Percentiles rank a stretch among this genome's conserved stretches.
Evolutionary conservation across 176 grass and related monocot genomes (phyloP).

Genomic region (Hordeum marinum): DNA sequence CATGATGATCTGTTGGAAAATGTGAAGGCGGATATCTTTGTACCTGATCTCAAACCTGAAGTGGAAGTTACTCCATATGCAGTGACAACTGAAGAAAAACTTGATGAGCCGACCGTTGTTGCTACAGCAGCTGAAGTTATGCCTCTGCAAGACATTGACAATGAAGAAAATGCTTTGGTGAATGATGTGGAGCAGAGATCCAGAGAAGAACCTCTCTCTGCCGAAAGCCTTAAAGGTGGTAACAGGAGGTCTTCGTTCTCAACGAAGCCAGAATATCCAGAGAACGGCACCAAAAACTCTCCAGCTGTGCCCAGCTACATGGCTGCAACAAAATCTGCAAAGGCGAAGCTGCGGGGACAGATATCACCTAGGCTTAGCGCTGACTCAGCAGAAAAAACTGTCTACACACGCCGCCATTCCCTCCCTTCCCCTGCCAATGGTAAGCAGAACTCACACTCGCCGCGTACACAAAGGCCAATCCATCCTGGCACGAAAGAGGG

Average conservation of each 20-base stretch:
- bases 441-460: slow-evolving; percentile 73
- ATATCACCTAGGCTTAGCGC: slow-evolving; percentile 63
- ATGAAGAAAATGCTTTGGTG: slow-evolving; percentile 47
- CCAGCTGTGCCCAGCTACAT: slow-evolving; percentile 86
- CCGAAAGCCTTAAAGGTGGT: slow-evolving; percentile 54
- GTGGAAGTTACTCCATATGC: slow-evolving; percentile 29
- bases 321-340: slow-evolving; percentile 79
- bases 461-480: slow-evolving; percentile 59
- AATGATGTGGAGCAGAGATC: slow-evolving; percentile 49
- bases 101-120: slow-evolving; percentile 28
- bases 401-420: slow-evolving; percentile 72
- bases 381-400: slow-evolving; percentile 72
- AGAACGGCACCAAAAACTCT: slow-evolving; percentile 55
- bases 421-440: slow-evolving; percentile 68
- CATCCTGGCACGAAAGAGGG: slow-evolving; percentile 55
- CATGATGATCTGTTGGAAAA: slow-evolving; percentile 43
- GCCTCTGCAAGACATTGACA: slow-evolving; percentile 57
- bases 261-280: slow-evolving; percentile 61
- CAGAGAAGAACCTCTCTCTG: slow-evolving; percentile 55
- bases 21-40: slow-evolving; percentile 29
- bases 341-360: slow-evolving; percentile 78
- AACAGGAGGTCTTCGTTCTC: slow-evolving; percentile 90
- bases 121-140: slow-evolving; percentile 44
- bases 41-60: slow-evolving; percentile 46
- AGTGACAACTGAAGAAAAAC: slow-evolving; percentile 36